A percentile compares a stretch with the other conserved stretches of the same genome.
Conservation (phyloP, 2,329 filamentous ascomycete species). For the Biscogniauxia marginata region DNA sequence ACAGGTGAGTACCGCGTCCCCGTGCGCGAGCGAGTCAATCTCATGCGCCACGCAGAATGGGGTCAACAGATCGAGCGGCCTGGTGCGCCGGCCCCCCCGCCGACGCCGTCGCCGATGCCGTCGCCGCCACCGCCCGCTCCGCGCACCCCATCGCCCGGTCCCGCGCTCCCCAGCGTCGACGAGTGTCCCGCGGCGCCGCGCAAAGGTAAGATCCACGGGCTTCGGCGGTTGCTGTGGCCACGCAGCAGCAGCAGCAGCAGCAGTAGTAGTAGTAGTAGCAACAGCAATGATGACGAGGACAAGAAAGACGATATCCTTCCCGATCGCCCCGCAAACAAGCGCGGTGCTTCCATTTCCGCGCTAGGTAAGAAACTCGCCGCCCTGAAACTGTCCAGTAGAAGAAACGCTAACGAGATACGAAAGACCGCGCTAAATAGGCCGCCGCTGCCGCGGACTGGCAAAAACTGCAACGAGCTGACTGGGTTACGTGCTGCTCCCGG, state of each 20-base stretch:
- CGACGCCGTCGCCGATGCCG: not conserved
- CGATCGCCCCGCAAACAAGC: not conserved
- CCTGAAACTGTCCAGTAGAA: not conserved
- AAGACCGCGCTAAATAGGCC: not conserved
- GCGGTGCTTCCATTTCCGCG: too few species aligned
- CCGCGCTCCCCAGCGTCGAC: not conserved
- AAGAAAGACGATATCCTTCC: not conserved
- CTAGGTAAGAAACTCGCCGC: not conserved
- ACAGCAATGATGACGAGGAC: not conserved
- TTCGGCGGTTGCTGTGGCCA: not conserved
- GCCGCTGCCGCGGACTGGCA: not conserved
- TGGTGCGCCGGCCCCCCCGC: not conserved
- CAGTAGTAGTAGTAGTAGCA: not conserved
- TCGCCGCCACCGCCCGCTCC: not conserved
- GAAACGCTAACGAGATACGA: not conserved
- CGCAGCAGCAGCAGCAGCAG: not conserved
- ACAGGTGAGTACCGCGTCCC: conserved; percentile 22
- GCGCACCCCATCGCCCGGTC: not conserved
- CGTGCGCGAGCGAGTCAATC: conserved; percentile 12
- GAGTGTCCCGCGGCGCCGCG: conserved; percentile 4
- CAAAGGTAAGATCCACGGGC: not conserved
- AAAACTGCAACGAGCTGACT: not conserved
- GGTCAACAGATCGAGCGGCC: not conserved
- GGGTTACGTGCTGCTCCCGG: too few species aligned
- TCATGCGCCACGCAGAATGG: conserved; percentile 8